A percentile compares a stretch with the other conserved stretches of the same genome.
phyloP scores from a whole-genome alignment of 2,329 filamentous ascomycete genomes.

The Bipolaris zeicola region DNA sequence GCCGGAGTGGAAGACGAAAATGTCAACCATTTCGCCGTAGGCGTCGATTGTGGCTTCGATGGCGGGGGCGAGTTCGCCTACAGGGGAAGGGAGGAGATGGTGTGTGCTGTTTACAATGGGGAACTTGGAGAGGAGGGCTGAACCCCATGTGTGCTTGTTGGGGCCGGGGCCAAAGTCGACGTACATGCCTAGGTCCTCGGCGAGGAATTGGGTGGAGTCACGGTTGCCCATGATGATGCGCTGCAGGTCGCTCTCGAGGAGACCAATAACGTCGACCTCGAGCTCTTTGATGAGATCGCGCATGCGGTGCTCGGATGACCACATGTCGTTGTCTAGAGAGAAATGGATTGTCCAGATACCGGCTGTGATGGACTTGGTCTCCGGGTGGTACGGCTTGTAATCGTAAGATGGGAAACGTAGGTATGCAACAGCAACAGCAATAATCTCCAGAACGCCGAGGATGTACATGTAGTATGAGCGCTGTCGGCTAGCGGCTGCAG shows the following conservation, averaged over 20 bases:
- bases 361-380: slow-evolving; percentile 86
- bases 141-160: slow-evolving; percentile 98
- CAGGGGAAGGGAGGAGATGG: slow-evolving; percentile 89
- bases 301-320: slow-evolving; percentile 94
- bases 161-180: slow-evolving; percentile 96
- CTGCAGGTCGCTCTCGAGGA: slow-evolving; percentile 90
- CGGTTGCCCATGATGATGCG: slow-evolving; percentile 99
- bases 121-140: slow-evolving; percentile 92
- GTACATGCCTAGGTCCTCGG: slow-evolving; percentile 98
- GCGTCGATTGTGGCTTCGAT: slow-evolving; percentile 96
- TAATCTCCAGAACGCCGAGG: slow-evolving; percentile 75
- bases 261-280: slow-evolving; percentile 96
- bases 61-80: slow-evolving; percentile 91
- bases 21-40: slow-evolving; percentile 86
- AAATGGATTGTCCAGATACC: slow-evolving; percentile 99
- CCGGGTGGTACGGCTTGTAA: slow-evolving; percentile 85
- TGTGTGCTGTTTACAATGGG: slow-evolving; percentile 97
- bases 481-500: slow-evolving; percentile 57
- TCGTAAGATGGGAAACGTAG: slow-evolving; percentile 91
- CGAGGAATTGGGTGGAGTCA: slow-evolving; percentile 91
- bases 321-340: slow-evolving; percentile 97
- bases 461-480: slow-evolving; percentile 73
- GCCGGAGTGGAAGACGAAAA: slow-evolving; percentile 98
- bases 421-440: slow-evolving; percentile 82
- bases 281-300: slow-evolving; percentile 87